A percentile compares a stretch with the other conserved stretches of the same genome.
phyloP scores from a whole-genome alignment of 257 asterid species.

The Nemophila menziesii region DNA sequence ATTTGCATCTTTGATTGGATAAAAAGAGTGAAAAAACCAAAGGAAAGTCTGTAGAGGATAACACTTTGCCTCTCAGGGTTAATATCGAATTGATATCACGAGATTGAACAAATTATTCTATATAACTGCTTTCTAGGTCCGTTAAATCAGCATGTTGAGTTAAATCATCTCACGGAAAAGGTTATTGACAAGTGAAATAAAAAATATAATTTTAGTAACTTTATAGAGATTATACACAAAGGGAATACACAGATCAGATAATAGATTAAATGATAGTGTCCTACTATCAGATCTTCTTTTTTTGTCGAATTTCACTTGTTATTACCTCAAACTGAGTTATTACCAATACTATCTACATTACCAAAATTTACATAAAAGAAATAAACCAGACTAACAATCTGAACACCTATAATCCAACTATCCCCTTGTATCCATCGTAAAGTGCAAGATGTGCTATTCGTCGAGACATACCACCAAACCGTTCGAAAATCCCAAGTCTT shows the following conservation, averaged over 20 bases:
- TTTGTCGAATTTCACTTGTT: no score
- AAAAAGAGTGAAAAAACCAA: background rate
- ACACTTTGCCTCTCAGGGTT: background rate
- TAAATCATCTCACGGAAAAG: conserved; percentile 6
- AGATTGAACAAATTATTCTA: background rate
- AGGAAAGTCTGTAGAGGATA: background rate
- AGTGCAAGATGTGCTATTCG: no score
- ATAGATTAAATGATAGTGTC: no score
- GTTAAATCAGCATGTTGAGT: conserved; percentile 8
- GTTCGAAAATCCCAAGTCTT: no score
- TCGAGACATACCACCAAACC: no score
- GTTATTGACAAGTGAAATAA: background rate
- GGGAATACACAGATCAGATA: conserved; percentile 9
- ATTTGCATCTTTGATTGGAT: conserved; percentile 15
- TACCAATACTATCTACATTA: no score
- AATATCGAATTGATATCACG: background rate
- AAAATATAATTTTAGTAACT: conserved; percentile 1
- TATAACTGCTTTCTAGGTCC: background rate
- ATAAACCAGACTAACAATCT: no score
- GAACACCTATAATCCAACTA: no score
- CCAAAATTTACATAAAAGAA: no score
- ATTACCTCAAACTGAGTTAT: no score
- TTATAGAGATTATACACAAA: conserved; percentile 3
- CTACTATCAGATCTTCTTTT: no score
- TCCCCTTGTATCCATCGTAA: no score